phyloP scores from a whole-genome alignment of 148 eudicot species.

The Polygonum aviculare region DNA sequence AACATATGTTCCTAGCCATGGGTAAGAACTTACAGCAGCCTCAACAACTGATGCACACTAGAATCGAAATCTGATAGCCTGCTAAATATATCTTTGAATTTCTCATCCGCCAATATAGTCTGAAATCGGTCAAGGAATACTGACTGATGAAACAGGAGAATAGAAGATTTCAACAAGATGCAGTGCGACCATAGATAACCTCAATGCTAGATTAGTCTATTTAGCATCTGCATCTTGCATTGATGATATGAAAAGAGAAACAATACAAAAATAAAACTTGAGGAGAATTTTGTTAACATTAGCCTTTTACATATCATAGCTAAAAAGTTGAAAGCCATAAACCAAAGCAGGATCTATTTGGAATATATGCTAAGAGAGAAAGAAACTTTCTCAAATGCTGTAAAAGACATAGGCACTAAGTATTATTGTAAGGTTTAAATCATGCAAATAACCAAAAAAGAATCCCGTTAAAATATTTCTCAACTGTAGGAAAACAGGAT shows the following conservation, averaged over 20 bases:
- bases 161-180: not conserved
- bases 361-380: not conserved
- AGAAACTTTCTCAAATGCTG: not conserved
- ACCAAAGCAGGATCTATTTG: not conserved
- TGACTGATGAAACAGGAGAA: not conserved
- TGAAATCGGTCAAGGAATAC: slow-evolving; percentile 48
- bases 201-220: not conserved
- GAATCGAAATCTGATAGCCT: slow-evolving; percentile 54
- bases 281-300: not conserved
- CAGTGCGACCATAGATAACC: not conserved
- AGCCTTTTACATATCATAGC: not conserved
- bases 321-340: not conserved
- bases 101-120: slow-evolving; percentile 52
- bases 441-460: not conserved
- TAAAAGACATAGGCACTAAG: not conserved
- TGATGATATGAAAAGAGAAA: not conserved
- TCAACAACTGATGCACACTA: slow-evolving; percentile 55
- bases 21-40: slow-evolving; percentile 65
- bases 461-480: not conserved
- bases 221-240: not conserved
- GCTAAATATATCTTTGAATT: slow-evolving; percentile 49
- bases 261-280: not conserved
- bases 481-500: slow-evolving; percentile 33
- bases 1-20: not conserved
- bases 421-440: not conserved